Base-by-base conservation (phyloP, 2,329 filamentous ascomycete species). In the Alternaria postmessia region DNA sequence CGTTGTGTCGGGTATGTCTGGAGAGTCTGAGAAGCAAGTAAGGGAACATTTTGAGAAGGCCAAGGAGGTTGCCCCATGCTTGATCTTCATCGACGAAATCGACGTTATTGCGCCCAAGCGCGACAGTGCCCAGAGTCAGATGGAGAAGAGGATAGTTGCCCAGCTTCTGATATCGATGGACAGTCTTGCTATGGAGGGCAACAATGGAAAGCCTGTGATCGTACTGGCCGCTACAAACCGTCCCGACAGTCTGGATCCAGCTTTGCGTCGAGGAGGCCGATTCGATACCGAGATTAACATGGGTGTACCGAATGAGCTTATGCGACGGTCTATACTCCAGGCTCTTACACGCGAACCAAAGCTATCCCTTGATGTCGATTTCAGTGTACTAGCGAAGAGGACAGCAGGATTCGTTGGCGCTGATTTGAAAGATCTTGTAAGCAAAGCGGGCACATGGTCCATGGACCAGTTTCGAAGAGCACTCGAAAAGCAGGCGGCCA, bases 351-450 rank as follows among this genome's bases (percentile, higher is more conserved):
- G 88, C 54, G 86, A 89, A 56, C 85, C 89, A 66, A 81, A 81
- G 0, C 77, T 96, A 7, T 83, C 87, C 1, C 83, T 86, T 4
- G 88, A 93, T 61, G 86, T 98, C 20, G 87, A 96, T 73, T 91
- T 94, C 67, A 81, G 81, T 26, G 81, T 85, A 16, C 82, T 99
- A 4, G 93, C 94, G 6, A 94, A 92, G 70, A 84, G 89, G 68
- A 98, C 94, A 0, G 92, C 95, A 6, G 95, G 95, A 1, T 99
- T 95, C 68, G 94, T 99, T 0, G 94, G 94, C 11, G 92, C 92
- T 6, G 95, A 99, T 81, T 81, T 99, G 4, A 88, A 91, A 63
- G 90, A 90, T 71, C 80, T 91, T 3, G 88, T 89, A 4, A 86
- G 86, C 41, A 89, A 89, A 53, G 88, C 88, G 4, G 87, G 87